Base-by-base conservation (phyloP, 164 flowering plant genomes). In the Magnolia sinica region DNA sequence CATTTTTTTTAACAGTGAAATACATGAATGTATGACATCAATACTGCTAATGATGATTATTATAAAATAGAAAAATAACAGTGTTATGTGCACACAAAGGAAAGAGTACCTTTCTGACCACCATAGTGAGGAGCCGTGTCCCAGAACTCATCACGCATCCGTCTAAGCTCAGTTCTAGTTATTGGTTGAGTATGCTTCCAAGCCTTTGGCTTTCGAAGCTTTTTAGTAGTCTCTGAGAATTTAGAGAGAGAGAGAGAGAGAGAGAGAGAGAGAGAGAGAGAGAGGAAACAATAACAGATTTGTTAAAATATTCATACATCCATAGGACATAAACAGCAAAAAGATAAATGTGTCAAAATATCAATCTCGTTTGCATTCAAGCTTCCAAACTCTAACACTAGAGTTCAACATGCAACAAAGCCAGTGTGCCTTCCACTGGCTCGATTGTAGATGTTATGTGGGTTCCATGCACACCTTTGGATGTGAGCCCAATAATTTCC, bases 71-170 rank as follows among this genome's bases (percentile, higher is more conserved):
- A 37, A 37, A 37, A 37, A 37, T 37, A 37, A 37, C 45, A 3
- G 45, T 37, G 45, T 37, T 37, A 37, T 37, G 45, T 37, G 45
- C 45, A 3, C 45, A 23, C 50, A 27, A 4, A 68, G 24, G 58
- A 72, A 76, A 68, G 31, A 11, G 8, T 82, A 92, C 97, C 97
- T 89, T 85, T 91, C 76, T 64, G 85, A 72, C 98, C 98, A 76
- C 98, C 96, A 85, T 93, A 91, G 71, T 83, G 85, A 79, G 98
- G 97, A 80, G 98, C 98, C 73, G 98, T 92, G 79, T 95, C 98
- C 98, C 98, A 95, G 80, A 95, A 95, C 79, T 95, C 98, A 64
- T 93, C 97, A 45, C 96, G 91, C 87, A 95, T 81, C 84, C 89
- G 93, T 72, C 81, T 77, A 5, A 95, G 94, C 77, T 95, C 93